Conservation (phyloP, 2,329 filamentous ascomycete genomes). For the Fusarium clavum region DNA sequence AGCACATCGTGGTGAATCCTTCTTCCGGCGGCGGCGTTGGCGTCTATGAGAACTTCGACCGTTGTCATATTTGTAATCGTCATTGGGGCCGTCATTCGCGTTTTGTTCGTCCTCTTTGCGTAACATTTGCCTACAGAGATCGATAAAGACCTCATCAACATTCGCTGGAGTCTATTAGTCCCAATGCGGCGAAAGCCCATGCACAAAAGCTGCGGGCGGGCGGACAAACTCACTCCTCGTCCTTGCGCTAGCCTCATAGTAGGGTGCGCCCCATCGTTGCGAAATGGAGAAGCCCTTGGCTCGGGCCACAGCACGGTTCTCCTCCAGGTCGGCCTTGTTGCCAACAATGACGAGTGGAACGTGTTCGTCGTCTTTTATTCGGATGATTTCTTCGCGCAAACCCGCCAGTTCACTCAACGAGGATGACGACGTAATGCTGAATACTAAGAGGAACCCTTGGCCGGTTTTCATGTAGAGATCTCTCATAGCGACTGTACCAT, state of each 20-base stretch:
- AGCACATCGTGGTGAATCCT: slow-evolving; percentile 55
- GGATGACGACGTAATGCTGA: slow-evolving; percentile 87
- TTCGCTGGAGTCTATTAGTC: slow-evolving; percentile 67
- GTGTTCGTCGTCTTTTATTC: slow-evolving; percentile 88
- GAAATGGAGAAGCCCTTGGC: slow-evolving; percentile 85
- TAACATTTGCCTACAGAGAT: slow-evolving; percentile 86
- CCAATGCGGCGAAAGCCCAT: slow-evolving; percentile 22
- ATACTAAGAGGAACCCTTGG: slow-evolving; percentile 91
- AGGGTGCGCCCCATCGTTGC: slow-evolving; percentile 89
- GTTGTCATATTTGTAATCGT: slow-evolving; percentile 57
- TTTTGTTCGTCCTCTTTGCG: slow-evolving; percentile 71
- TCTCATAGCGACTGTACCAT: slow-evolving; percentile 68
- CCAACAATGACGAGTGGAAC: slow-evolving; percentile 91
- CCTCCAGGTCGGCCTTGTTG: slow-evolving; percentile 91
- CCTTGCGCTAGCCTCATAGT: slow-evolving; percentile 89
- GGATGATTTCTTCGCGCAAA: slow-evolving; percentile 88
- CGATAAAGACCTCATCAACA: slow-evolving; percentile 89
- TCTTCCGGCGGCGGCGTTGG: slow-evolving; percentile 48
- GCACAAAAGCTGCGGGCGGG: slow-evolving; percentile 12
- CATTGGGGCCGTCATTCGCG: slow-evolving; percentile 50
- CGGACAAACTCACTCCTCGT: slow-evolving; percentile 68
- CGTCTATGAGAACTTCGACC: slow-evolving; percentile 45
- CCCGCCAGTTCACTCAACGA: slow-evolving; percentile 86
- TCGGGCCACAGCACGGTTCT: slow-evolving; percentile 81
- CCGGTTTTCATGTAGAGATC: slow-evolving; percentile 95